Conservation (phyloP, 805 yeast species). For the Candida insectorum region DNA sequence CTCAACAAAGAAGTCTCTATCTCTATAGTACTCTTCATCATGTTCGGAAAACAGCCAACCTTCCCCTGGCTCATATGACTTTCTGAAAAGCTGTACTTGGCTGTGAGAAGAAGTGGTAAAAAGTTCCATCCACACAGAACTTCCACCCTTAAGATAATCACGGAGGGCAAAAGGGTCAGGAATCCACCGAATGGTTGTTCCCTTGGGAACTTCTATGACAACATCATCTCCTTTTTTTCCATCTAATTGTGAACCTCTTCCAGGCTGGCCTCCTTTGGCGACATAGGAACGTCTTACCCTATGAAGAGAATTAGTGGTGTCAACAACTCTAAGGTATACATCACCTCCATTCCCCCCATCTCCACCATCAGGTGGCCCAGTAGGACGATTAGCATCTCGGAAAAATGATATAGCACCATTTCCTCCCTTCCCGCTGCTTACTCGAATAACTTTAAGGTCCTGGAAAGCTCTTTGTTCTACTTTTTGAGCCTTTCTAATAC, state of each 20-base stretch:
- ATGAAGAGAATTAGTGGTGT: constrained; percentile 68
- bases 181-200: constrained; percentile 83
- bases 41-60: constrained; percentile 90
- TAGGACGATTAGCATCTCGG: constrained; percentile 77
- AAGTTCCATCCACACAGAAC: constrained; percentile 9
- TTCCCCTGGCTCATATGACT: constrained; percentile 61
- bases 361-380: constrained; percentile 99
- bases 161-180: constrained; percentile 60
- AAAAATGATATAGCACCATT: constrained; percentile 82
- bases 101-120: constrained; percentile 2
- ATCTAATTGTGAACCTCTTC: constrained; percentile 74
- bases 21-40: constrained; percentile 65
- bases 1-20: constrained; percentile 61
- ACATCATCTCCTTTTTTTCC: constrained; percentile 84
- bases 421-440: constrained; percentile 84
- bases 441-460: constrained; percentile 66
- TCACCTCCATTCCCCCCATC: constrained; percentile 96
- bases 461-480: constrained; percentile 39
- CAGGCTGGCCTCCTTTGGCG: constrained; percentile 71
- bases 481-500: constrained; percentile 25
- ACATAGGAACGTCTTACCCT: constrained; percentile 61
- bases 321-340: constrained; percentile 77
- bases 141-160: constrained; percentile 18
- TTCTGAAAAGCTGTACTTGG: constrained; percentile 55
- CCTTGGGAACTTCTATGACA: constrained; percentile 84